Evolutionary conservation across 2,329 filamentous ascomycete species (phyloP).

Genomic region (Microsporum audouinii): DNA sequence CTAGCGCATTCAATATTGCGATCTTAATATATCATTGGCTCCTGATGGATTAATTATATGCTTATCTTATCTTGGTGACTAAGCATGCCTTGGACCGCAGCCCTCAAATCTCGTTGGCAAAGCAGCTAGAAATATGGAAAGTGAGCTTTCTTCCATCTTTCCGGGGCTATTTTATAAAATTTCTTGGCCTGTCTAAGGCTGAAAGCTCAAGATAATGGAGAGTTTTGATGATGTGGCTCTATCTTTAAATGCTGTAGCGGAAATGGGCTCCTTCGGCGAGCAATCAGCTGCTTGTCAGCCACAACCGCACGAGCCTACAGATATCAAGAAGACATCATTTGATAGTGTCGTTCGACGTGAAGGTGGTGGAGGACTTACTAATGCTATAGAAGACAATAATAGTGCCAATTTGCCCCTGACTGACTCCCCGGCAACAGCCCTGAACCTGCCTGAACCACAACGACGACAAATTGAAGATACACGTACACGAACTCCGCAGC

Average conservation of each 20-base stretch:
- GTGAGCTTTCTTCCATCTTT: background rate
- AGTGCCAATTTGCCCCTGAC: background rate
- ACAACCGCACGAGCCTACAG: background rate
- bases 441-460: background rate
- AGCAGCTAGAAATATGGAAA: background rate
- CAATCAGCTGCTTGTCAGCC: conserved; percentile 14
- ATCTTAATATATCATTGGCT: background rate
- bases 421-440: background rate
- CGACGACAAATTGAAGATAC: background rate
- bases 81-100: background rate
- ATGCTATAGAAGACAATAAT: background rate
- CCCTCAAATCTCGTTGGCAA: background rate
- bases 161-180: background rate
- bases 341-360: conserved; percentile 3
- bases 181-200: background rate
- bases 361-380: background rate
- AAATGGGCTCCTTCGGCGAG: conserved; percentile 16
- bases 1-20: too few relatives aligned
- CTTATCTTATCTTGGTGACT: background rate
- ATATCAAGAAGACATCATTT: conserved; percentile 6
- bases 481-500: background rate
- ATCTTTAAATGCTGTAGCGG: conserved; percentile 19
- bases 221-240: conserved; percentile 30
- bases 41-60: background rate
- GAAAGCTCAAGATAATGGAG: conserved; percentile 22